Base-by-base conservation (phyloP, 306 rosid species). In the Carpinus fangiana region DNA sequence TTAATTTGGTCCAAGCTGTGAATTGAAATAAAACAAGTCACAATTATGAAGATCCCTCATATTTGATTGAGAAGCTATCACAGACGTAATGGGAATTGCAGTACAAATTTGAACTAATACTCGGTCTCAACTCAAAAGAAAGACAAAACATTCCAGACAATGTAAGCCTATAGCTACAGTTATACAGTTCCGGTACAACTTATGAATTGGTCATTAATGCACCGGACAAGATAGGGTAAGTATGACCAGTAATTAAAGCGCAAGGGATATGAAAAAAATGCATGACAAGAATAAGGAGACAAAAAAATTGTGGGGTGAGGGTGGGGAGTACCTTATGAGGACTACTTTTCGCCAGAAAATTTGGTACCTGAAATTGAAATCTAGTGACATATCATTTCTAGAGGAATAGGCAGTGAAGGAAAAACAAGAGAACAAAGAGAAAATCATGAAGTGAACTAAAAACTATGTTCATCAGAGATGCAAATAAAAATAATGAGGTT, bases 341-440 rank as follows among this genome's bases (percentile, higher is more conserved):
- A 68, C 97, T 86, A 68, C 80, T 77, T 83, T 90, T 91, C 38
- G 91, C 91, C 66, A 94, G 77, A 82, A 90, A 90, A 2, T 88
- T 85, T 48, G 83, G 90, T 60, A 89, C 97, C 98, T 92, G 97
- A 87, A 87, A 88, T 50, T 52, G 41, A 72, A 84, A 70, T 48
- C 69, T 13, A 55, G 6, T 62, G 67, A 53, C 72, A 82, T 23
- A 61, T 72, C 81, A 76, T 51, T 28, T 61, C 60, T 75, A 68
- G 59, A 31, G 81, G 56, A 76, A 78, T 41, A 55, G 45, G 55
- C 13, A 23, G 51, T 65, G 47, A 73, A 12, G 23, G n/a, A 50
- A 9, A 76, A 83, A 17, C 31, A 47, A 18, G 46, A 9, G 48
- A 48, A 72, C 26, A 28, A 23, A 21, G 14, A n/a, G 1, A 20